phyloP scores from a whole-genome alignment of 2,329 filamentous ascomycete species.

The Curvularia verruculosa region DNA sequence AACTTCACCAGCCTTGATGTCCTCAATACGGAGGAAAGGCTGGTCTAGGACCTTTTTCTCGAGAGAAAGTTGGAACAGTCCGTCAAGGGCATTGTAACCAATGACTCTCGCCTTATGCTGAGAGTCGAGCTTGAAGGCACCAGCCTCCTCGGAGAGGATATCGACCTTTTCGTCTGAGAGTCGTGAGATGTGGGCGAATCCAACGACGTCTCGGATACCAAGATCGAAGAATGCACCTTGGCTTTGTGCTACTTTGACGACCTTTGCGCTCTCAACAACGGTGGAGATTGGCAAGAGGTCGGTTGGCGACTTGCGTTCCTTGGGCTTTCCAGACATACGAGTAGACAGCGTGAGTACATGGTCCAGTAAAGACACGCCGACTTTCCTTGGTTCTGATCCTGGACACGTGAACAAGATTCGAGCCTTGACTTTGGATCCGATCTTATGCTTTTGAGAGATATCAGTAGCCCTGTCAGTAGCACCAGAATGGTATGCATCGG shows the following conservation, averaged over 20 bases:
- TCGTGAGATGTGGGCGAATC: slow-evolving; percentile 93
- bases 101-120: slow-evolving; percentile 81
- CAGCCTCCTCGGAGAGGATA: slow-evolving; percentile 74
- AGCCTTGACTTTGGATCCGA: slow-evolving; percentile 82
- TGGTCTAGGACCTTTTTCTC: slow-evolving; percentile 84
- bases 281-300: slow-evolving; percentile 73
- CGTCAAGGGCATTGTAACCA: slow-evolving; percentile 86
- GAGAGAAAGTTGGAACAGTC: slow-evolving; percentile 82
- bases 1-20: slow-evolving; percentile 79
- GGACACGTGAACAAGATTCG: slow-evolving; percentile 90
- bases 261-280: slow-evolving; percentile 75
- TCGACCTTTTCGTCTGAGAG: slow-evolving; percentile 91
- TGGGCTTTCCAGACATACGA: slow-evolving; percentile 44
- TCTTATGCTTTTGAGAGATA: slow-evolving; percentile 77
- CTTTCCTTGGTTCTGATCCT: slow-evolving; percentile 75
- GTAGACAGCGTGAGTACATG: slow-evolving; percentile 73
- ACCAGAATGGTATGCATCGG: slow-evolving; percentile 88
- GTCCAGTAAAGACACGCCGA: slow-evolving; percentile 87
- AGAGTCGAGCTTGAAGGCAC: slow-evolving; percentile 78
- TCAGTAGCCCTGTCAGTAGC: slow-evolving; percentile 71
- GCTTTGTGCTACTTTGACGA: slow-evolving; percentile 78
- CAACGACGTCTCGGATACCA: slow-evolving; percentile 69
- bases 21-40: slow-evolving; percentile 87
- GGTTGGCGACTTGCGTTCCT: slow-evolving; percentile 60
- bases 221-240: slow-evolving; percentile 83